Percentiles rank a stretch among this genome's conserved stretches.
Conservation (phyloP, 1,284 basidiomycete genomes). For the Ceratobasidium sp. region DNA sequence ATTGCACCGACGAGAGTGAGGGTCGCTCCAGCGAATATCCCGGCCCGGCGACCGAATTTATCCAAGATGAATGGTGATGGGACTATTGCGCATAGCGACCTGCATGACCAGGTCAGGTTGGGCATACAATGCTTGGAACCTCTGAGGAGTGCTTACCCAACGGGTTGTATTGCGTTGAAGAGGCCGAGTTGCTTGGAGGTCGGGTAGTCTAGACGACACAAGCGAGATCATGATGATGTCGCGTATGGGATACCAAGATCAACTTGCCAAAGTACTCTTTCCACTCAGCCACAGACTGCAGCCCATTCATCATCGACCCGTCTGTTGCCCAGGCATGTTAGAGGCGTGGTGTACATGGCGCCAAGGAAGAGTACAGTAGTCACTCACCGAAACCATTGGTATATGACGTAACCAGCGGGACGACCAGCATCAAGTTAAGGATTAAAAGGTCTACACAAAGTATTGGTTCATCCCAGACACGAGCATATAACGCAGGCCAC, state of each 20-base stretch:
- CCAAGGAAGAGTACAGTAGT: not conserved
- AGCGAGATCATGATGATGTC: conserved; percentile 3
- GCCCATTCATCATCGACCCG: conserved; percentile 53
- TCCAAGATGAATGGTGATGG: conserved; percentile 54
- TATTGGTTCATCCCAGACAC: not conserved
- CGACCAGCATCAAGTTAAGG: conserved; percentile 49
- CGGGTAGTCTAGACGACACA: conserved; percentile 26
- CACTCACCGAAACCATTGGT: conserved; percentile 81
- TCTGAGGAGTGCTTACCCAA: conserved; percentile 48
- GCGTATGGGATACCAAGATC: too few relatives aligned
- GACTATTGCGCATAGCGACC: conserved; percentile 37
- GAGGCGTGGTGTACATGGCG: not conserved
- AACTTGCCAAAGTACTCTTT: conserved; percentile 39
- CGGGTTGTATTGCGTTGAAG: conserved; percentile 79
- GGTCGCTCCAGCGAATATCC: conserved; percentile 53
- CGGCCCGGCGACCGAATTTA: conserved; percentile 53
- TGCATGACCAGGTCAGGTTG: not conserved
- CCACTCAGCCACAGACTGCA: conserved; percentile 48
- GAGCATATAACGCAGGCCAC: not conserved
- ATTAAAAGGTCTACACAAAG: conserved; percentile 40
- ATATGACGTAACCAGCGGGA: conserved; percentile 74
- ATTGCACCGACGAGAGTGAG: conserved; percentile 30
- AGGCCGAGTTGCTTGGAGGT: conserved; percentile 65
- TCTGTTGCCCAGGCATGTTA: conserved; percentile 12
- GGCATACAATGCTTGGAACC: not conserved